Base-by-base conservation (phyloP, 306 rosid genomes). In the Prunus padus region DNA sequence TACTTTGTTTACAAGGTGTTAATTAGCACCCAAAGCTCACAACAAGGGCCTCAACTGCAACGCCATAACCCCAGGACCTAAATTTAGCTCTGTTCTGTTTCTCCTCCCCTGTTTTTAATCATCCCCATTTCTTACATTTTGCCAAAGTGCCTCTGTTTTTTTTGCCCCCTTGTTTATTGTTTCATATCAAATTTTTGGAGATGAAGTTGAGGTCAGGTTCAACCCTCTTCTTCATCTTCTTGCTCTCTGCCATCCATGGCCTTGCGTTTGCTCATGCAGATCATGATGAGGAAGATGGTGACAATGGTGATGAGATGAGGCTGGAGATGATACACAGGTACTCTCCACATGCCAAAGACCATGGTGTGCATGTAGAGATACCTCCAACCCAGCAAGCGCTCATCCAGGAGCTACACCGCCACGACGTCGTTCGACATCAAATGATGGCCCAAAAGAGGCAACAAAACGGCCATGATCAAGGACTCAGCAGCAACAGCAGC, bases 301-400 rank as follows among this genome's bases (percentile, higher is more conserved):
- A 16, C 9, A 8, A 28, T 8, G 26, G 22, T 4, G 54, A 33
- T 0, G n/a, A 20, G 5, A 12, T 84, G 81, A 85, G 63, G 47
- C 15, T 92, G 50, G 91, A 89, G 70, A 61, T 92, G 3, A 73
- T 92, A 16, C 93, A 89, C 78, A 63, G 89, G 23, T 73, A 87
- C 72, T 74, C 85, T 42, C 63, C 85, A 0, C 80, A 81, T 2
- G 11, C 78, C 14, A 3, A 11, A 12, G 77, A 22, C 1, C 10
- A 15, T 64, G 72, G 56, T 15, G 19, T 75, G 33, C 69, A 9
- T 28, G 65, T 18, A 3, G 25, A 37, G 26, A 50, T 0, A 11
- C 76, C 77, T 50, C 69, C 63, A 54, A 50, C 47, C 50, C 71
- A 59, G 46, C 15, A 46, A 15, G 84, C 82, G 14, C 60, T 37